Base-by-base conservation (phyloP, 345 rosid species). In the Arabidopsis suecica region DNA sequence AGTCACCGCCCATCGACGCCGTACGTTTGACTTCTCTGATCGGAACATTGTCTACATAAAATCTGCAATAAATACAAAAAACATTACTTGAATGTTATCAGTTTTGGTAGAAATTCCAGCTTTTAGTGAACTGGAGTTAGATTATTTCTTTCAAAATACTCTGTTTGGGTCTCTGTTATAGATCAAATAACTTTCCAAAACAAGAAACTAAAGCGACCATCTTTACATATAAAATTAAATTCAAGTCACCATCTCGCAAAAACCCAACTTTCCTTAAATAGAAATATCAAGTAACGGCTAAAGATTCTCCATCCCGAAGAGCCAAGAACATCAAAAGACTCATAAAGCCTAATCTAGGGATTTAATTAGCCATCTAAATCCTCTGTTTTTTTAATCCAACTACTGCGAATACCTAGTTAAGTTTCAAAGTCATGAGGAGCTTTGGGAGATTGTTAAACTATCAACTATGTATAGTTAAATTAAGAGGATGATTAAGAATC, bases 1-100 rank as follows among this genome's bases (percentile, higher is more conserved):
- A 94, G 63, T 87, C 91, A 30, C 88, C 93, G 4, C 98, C 92
- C 97, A 89, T 87, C 0, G 89, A 50, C 33, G 60, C 85, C 64
- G 88, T 90, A 65, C 93, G 86, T 78, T 79, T 86, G 11, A 88
- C 81, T 79, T 89, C 96, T 82, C 98, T 85, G 34, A 95, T 90
- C 8, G 99, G 97, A 58, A 90, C 30, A 64, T 79, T 76, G 67
- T 94, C 98, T 33, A 91, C 84, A 30, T 81, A 88, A 74, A 94
- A 94, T 87, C 98, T 94, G 80, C 74, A 34, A 7, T 4, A 23
- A 41, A 30, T 16, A 45, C 38, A 44, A 2, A 28, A 30, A 40
- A 57, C 5, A 16, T 14, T n/a, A 16, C 11, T 13, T 34, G 40
- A 36, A 59, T 45, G 14, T 44, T 57, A 61, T 54, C 33, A 62